Base-by-base conservation (phyloP, 306 rosid species). In the Sphenostylis stenocarpa region DNA sequence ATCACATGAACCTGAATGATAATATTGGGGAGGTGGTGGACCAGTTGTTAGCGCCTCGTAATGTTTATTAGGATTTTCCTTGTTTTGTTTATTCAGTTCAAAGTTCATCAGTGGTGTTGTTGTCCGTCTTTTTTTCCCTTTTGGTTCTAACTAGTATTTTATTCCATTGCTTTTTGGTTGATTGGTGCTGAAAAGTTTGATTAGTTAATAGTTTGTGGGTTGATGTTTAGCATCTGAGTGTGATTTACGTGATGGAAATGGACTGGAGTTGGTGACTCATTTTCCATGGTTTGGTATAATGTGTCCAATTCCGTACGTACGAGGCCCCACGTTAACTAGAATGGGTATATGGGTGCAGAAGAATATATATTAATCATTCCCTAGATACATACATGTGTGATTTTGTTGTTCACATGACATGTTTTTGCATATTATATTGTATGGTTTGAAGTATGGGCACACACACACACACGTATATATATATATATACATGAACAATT, bases 341-440 rank as follows among this genome's bases (percentile, higher is more conserved):
- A 69, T 52, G 34, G 63, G 19, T 41, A 77, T 67, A 39, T 73
- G 82, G 75, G 82, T 58, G 44, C 43, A 62, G 70, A 60, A 71
- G 75, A 65, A 71, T 71, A 49, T 63, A 71, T 71, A 49, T 63
- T 78, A 70, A 77, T 77, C 82, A 83, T 84, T 91, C 80, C 74
- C 75, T 81, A 58, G 64, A 62, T 45, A 57, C 70, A 81, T 77
- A 72, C 83, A 76, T 77, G 75, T 34, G 57, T 58, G 7, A 13
- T 28, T 26, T 49, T 62, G 73, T 67, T 31, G n/a, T 39, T 41
- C 62, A 29, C 48, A 20, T 56, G 20, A 76, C 56, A 51, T 64
- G 26, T 21, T 72, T 10, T 78, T 6, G 19, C 4, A 10, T 36
- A 63, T 10, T 21, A 53, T 53, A 53, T 55, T 21, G 11, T 21